Evolutionary conservation across 2,329 filamentous ascomycete genomes (phyloP), one percentile per base, ranked within the genome.

Genomic region (Cadophora sp.): DNA sequence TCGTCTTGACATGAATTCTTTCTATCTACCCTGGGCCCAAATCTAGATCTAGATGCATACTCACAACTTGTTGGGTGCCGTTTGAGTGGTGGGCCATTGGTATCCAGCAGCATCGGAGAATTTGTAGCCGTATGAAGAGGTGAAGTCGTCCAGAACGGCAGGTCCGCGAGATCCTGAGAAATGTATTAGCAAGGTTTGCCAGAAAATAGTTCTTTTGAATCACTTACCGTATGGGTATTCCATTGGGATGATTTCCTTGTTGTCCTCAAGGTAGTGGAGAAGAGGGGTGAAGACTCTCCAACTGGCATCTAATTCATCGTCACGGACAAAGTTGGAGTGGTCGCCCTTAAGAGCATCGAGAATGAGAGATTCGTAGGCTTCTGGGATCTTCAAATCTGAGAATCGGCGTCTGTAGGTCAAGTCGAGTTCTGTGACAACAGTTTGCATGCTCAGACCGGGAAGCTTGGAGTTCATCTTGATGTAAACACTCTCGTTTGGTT

Each of bases 381-480:
- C 96, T 65, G 96, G 96, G 73, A 99, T 99, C 88, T 99, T 99
- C 66, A 99, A 88, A 81, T 99, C 96, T 20, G 96, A 98, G 89
- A 99, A 99, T 74, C 96, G 92, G 81, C 96, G 91, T 79, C 96
- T 90, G 86, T 99, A 99, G 71, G 96, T 99, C 74, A 99, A 88
- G 78, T 99, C 96, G 68, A 99, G 91, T 84, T 99, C 96, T 68
- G 96, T 99, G 75, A 97, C 93, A 47, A 98, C 96, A 14, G 96
- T 99, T 86, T 99, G 96, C 94, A 98, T 99, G 85, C 94, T 98
- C 76, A 99, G 85, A 76, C 96, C 96, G 22, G 96, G 96, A 67
- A 99, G 86, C 87, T 99, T 99, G 36, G 95, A 98, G 90, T 99
- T 99, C 96, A 99, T 99, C 89, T 99, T 99, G 82, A 98, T 97